These are phyloP conservation scores for Apiospora aurea DNA, from an alignment of 2,329 filamentous ascomycete species.

Conservation along the genomic window DNA sequence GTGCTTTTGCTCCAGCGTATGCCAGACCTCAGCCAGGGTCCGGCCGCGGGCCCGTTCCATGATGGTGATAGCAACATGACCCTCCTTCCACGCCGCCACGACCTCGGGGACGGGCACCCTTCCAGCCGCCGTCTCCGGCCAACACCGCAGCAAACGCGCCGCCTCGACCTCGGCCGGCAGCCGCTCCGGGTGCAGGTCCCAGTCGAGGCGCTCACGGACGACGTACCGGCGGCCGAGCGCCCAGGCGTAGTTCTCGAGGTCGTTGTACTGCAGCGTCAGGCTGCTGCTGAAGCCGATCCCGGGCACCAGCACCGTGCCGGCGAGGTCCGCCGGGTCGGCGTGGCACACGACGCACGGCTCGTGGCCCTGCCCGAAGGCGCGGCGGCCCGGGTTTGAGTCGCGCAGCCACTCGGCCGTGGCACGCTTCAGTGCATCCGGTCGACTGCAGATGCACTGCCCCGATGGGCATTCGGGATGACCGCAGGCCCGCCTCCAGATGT, in stretches of 20 bases:
- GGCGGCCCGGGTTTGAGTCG: not conserved
- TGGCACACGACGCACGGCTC: slow-evolving; percentile 22
- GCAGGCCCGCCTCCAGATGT: not conserved
- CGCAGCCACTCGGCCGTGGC: not conserved
- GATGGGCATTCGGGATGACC: not conserved
- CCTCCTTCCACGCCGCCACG: slow-evolving; percentile 39
- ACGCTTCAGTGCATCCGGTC: not conserved
- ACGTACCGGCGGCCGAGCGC: slow-evolving; percentile 36
- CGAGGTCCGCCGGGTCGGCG: slow-evolving; percentile 27
- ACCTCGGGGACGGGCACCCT: slow-evolving; percentile 36
- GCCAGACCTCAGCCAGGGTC: slow-evolving; percentile 39
- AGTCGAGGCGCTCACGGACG: slow-evolving; percentile 35
- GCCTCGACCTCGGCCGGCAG: slow-evolving; percentile 34
- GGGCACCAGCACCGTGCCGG: slow-evolving; percentile 34
- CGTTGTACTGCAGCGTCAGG: slow-evolving; percentile 36
- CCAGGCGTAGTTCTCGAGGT: slow-evolving; percentile 37
- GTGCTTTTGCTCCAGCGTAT: slow-evolving; percentile 28
- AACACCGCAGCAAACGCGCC: slow-evolving; percentile 27
- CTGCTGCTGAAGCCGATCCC: slow-evolving; percentile 34
- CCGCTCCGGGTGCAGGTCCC: slow-evolving; percentile 27
- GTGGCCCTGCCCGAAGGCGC: not conserved
- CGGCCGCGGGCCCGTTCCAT: slow-evolving; percentile 33
- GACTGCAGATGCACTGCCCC: not conserved
- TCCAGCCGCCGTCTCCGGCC: not conserved
- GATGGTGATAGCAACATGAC: slow-evolving; percentile 38